phyloP scores from a whole-genome alignment of 805 yeast species.

The Nakazawaea ernobii region DNA sequence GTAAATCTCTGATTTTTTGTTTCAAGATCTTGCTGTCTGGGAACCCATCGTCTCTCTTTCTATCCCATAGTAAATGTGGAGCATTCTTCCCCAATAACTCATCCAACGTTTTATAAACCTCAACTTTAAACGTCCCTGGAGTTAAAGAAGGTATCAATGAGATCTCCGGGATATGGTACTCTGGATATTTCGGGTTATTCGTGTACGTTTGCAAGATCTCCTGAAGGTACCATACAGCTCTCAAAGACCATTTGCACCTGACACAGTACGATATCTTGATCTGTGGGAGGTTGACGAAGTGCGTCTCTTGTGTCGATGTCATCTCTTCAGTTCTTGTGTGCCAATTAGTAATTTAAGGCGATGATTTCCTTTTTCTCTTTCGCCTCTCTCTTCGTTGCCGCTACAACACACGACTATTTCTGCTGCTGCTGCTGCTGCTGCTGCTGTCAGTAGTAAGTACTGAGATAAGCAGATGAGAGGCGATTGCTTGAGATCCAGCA shows the following conservation, averaged over 20 bases:
- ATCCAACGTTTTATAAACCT: slow-evolving; percentile 28
- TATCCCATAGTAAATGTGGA: slow-evolving; percentile 49
- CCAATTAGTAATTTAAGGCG: too few relatives aligned
- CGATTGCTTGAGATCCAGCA: too few relatives aligned
- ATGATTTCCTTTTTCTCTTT: too few relatives aligned
- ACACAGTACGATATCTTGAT: slow-evolving; percentile 63
- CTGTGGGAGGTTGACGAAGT: slow-evolving; percentile 4
- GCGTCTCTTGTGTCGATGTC: background rate
- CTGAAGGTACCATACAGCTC: slow-evolving; percentile 86
- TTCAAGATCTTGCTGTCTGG: slow-evolving; percentile 83
- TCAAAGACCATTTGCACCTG: slow-evolving; percentile 80
- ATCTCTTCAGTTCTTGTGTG: background rate
- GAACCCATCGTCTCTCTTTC: slow-evolving; percentile 63
- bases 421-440: too few relatives aligned
- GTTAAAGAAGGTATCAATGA: slow-evolving; percentile 38
- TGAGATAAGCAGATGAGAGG: too few relatives aligned
- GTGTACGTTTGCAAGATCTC: slow-evolving; percentile 78
- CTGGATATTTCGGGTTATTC: slow-evolving; percentile 26
- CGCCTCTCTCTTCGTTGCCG: too few relatives aligned
- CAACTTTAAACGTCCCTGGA: slow-evolving; percentile 57
- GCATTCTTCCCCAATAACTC: slow-evolving; percentile 19
- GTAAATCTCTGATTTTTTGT: slow-evolving; percentile 51
- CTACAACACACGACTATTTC: too few relatives aligned
- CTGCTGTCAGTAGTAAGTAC: too few relatives aligned
- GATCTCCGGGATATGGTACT: slow-evolving; percentile 45